These are phyloP conservation scores for Cercospora beticola DNA, from an alignment of 2,329 filamentous ascomycete genomes.

Conservation along the genomic window DNA sequence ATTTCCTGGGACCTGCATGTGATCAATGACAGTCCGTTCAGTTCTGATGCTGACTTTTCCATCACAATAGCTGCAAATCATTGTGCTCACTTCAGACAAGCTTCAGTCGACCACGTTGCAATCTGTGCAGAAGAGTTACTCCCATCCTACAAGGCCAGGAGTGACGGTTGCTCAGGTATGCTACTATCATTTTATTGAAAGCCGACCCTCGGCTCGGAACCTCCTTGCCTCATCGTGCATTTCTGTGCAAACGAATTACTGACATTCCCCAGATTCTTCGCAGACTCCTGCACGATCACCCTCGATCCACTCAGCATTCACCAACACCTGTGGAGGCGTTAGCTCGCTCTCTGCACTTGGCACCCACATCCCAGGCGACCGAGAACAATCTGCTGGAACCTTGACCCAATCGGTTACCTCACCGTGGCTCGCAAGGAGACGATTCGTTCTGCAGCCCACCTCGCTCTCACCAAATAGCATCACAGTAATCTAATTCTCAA, in stretches of 20 bases:
- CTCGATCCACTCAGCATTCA: conserved; percentile 29
- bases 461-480: conserved; percentile 33
- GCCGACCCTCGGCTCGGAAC: conserved; percentile 22
- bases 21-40: not conserved
- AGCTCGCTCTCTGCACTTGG: conserved; percentile 53
- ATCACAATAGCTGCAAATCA: not conserved
- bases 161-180: conserved; percentile 21
- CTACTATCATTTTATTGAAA: conserved; percentile 17
- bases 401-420: conserved; percentile 42
- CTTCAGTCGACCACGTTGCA: not conserved
- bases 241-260: conserved; percentile 34
- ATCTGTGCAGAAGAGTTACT: not conserved
- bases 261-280: conserved; percentile 47
- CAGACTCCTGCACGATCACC: conserved; percentile 36
- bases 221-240: conserved; percentile 38
- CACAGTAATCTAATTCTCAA: conserved; percentile 52
- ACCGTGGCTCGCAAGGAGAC: conserved; percentile 45
- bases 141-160: conserved; percentile 6
- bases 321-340: conserved; percentile 51
- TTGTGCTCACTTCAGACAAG: not conserved
- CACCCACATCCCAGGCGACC: conserved; percentile 17
- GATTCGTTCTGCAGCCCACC: conserved; percentile 28
- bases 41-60: not conserved
- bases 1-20: not conserved
- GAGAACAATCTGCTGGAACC: conserved; percentile 38